These are phyloP conservation scores for Rostrohypoxylon terebratum DNA, from an alignment of 495 filamentous ascomycete genomes.

Conservation along the genomic window DNA sequence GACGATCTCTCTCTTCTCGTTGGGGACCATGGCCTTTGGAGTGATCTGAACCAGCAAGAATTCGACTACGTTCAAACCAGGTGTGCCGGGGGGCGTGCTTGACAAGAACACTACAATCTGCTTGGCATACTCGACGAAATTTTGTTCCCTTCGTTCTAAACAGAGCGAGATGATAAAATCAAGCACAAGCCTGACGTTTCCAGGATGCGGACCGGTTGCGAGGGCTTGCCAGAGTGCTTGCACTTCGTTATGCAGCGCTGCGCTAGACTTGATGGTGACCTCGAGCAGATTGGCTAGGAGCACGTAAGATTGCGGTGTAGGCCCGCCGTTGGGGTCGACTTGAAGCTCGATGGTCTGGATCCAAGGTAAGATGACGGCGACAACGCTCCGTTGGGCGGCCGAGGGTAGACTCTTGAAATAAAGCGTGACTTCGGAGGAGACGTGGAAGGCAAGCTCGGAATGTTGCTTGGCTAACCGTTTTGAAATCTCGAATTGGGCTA, in stretches of 20 bases:
- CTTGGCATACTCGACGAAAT: slow-evolving; percentile 96
- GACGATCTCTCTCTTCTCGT: slow-evolving; percentile 79
- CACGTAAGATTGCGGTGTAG: slow-evolving; percentile 92
- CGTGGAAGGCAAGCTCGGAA: slow-evolving; percentile 85
- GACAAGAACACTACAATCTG: slow-evolving; percentile 97
- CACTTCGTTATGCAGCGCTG: slow-evolving; percentile 91
- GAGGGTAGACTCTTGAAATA: slow-evolving; percentile 88
- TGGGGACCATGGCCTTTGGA: slow-evolving; percentile 88
- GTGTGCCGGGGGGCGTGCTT: slow-evolving; percentile 82
- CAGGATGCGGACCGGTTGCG: slow-evolving; percentile 90
- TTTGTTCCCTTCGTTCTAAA: slow-evolving; percentile 92
- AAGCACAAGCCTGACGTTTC: slow-evolving; percentile 94
- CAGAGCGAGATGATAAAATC: slow-evolving; percentile 96
- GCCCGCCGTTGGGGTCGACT: slow-evolving; percentile 92
- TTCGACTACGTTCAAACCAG: slow-evolving; percentile 90
- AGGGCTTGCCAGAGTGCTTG: slow-evolving; percentile 97
- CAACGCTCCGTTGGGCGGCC: slow-evolving; percentile 89
- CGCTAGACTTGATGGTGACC: slow-evolving; percentile 92
- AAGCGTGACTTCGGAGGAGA: slow-evolving; percentile 92
- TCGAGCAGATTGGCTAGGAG: slow-evolving; percentile 95
- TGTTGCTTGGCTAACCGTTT: slow-evolving; percentile 89
- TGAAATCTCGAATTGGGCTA: slow-evolving; percentile 96
- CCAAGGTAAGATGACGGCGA: slow-evolving; percentile 95
- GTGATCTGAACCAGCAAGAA: slow-evolving; percentile 90
- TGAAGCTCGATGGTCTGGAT: slow-evolving; percentile 93